These are phyloP conservation scores for Jacaranda copaia DNA, from an alignment of 257 asterid species.

Conservation along the genomic window DNA sequence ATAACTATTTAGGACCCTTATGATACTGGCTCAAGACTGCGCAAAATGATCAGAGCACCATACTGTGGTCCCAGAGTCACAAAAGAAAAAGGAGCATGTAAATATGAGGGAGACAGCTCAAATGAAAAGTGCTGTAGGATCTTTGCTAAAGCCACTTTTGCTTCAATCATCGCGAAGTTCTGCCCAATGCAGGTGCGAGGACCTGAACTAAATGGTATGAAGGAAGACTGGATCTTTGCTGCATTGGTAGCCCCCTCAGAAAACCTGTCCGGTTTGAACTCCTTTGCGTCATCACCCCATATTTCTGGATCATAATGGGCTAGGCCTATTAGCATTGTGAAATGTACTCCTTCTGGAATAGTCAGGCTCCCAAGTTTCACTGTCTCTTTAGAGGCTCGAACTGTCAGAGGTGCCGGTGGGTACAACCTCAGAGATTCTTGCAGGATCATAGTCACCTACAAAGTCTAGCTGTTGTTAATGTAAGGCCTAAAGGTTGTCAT, in stretches of 20 bases:
- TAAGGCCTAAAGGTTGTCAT: background rate
- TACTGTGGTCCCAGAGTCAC: conserved; percentile 38
- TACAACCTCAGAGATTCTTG: conserved; percentile 44
- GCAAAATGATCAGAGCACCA: conserved; percentile 41
- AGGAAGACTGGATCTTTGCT: conserved; percentile 26
- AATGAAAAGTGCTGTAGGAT: conserved; percentile 34
- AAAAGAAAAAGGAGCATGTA: conserved; percentile 40
- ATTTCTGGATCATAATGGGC: conserved; percentile 38
- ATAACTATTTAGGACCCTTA: too few species aligned
- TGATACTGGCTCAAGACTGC: background rate
- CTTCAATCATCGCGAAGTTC: conserved; percentile 36
- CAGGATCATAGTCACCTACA: conserved; percentile 40
- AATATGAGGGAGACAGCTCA: conserved; percentile 41
- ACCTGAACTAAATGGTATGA: conserved; percentile 41
- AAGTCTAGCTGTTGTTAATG: background rate
- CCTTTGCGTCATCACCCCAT: conserved; percentile 47
- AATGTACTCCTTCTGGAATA: conserved; percentile 34
- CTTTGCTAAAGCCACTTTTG: conserved; percentile 34
- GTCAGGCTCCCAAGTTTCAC: conserved; percentile 13
- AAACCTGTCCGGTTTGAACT: conserved; percentile 48
- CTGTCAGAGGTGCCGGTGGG: conserved; percentile 16
- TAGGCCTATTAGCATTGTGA: conserved; percentile 26
- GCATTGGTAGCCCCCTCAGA: conserved; percentile 35
- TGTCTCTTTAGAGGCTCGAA: conserved; percentile 20
- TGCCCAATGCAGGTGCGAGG: conserved; percentile 46